phyloP scores from a whole-genome alignment of 139 green algal species.

The Chara braunii region DNA sequence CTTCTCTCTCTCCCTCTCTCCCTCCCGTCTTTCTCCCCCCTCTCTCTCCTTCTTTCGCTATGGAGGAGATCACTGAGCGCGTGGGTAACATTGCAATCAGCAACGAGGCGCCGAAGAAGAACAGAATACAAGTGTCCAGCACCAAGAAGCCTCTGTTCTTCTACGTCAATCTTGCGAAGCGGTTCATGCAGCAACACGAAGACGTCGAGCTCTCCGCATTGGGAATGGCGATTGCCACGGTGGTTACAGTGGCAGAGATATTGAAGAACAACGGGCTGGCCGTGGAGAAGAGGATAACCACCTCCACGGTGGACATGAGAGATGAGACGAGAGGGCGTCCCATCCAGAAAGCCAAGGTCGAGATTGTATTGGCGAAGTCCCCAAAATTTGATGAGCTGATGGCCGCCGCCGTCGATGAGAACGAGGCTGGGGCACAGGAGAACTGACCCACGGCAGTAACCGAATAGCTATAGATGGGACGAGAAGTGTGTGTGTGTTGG shows the following conservation, averaged over 20 bases:
- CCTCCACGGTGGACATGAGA: slow-evolving; percentile 30
- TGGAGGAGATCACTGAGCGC: no score
- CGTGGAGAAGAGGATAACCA: slow-evolving; percentile 52
- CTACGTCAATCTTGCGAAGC: slow-evolving; percentile 67
- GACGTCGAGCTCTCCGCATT: slow-evolving; percentile 78
- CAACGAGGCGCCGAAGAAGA: neutral
- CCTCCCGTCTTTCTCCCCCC: no score
- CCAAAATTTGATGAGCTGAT: slow-evolving; percentile 56
- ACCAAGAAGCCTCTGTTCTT: slow-evolving; percentile 65
- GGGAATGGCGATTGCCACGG: slow-evolving; percentile 65
- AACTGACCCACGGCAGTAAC: no score
- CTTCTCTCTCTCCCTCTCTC: no score
- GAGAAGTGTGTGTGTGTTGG: no score
- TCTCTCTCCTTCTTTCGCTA: no score
- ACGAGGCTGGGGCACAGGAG: no score
- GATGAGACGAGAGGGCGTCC: slow-evolving; percentile 39
- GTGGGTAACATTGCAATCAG: no score
- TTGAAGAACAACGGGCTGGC: slow-evolving; percentile 68
- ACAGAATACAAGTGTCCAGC: slow-evolving; percentile 58
- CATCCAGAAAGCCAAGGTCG: slow-evolving; percentile 65
- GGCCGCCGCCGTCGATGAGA: no score
- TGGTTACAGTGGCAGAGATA: slow-evolving; percentile 80
- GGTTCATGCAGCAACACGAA: slow-evolving; percentile 61
- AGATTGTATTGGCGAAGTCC: slow-evolving; percentile 64
- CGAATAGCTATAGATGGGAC: no score